These are phyloP conservation scores for Corynascus novoguineensis DNA, from an alignment of 495 filamentous ascomycete genomes.

Conservation along the genomic window DNA sequence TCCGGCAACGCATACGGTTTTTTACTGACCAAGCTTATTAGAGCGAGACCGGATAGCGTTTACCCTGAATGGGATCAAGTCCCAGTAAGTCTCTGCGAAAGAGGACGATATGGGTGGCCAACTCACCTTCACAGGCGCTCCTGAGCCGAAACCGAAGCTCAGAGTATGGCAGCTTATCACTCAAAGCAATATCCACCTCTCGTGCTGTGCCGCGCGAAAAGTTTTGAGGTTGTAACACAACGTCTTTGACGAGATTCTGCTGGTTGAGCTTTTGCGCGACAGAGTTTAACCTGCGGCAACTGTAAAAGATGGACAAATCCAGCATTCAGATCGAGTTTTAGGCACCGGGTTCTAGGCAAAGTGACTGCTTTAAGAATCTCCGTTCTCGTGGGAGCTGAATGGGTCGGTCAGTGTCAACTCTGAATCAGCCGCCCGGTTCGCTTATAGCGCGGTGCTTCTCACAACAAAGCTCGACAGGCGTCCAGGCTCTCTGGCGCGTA, in stretches of 20 bases:
- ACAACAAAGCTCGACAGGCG: not conserved
- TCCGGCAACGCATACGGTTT: not conserved
- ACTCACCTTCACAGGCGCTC: not conserved
- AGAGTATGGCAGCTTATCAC: not conserved
- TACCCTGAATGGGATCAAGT: constrained; percentile 14
- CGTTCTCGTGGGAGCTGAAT: not conserved
- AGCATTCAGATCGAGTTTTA: not conserved
- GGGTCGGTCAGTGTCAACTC: constrained; percentile 8
- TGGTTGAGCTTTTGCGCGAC: constrained; percentile 10
- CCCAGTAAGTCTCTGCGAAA: not conserved
- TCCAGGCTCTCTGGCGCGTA: not conserved
- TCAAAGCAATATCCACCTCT: not conserved
- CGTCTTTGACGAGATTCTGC: not conserved
- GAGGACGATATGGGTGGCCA: not conserved
- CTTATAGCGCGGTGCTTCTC: constrained; percentile 16
- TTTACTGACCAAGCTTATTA: too few relatives aligned
- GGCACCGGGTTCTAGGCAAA: not conserved
- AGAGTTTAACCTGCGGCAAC: not conserved
- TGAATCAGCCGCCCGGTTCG: not conserved
- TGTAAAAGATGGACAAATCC: not conserved
- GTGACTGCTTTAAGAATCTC: not conserved
- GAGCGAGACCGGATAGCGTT: constrained; percentile 26
- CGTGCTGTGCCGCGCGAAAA: not conserved
- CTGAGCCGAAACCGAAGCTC: not conserved
- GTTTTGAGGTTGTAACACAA: not conserved